Percentiles rank a stretch among this genome's conserved stretches.
phyloP scores from a whole-genome alignment of 192 early-diverging fungal species.

The Entomortierella parvispora region DNA sequence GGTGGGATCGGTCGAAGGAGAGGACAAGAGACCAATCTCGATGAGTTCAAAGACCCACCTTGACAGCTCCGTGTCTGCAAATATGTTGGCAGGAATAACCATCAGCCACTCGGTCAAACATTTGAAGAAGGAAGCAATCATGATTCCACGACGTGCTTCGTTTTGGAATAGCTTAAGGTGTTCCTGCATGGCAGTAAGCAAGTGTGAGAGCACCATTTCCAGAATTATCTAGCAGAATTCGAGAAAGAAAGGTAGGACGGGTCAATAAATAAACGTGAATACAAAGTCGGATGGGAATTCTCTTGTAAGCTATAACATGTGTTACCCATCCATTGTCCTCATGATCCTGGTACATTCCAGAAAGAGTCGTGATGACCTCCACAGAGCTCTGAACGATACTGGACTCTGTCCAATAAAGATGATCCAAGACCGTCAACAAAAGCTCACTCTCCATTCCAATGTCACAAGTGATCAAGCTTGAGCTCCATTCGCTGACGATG shows the following conservation, averaged over 20 bases:
- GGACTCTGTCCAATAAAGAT: constrained; percentile 69
- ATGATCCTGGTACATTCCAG: constrained; percentile 63
- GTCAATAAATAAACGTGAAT: neutral
- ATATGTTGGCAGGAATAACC: constrained; percentile 65
- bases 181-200: constrained; percentile 75
- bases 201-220: constrained; percentile 69
- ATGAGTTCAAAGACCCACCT: constrained; percentile 77
- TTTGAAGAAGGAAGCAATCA: constrained; percentile 73
- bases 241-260: neutral
- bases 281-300: neutral
- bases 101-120: constrained; percentile 85
- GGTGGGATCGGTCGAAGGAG: constrained; percentile 23
- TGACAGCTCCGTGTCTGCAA: constrained; percentile 71
- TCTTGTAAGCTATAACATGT: neutral
- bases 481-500: constrained; percentile 48
- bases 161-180: constrained; percentile 63
- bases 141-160: constrained; percentile 51
- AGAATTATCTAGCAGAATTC: constrained; percentile 52
- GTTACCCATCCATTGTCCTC: constrained; percentile 68
- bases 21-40: constrained; percentile 59
- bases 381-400: constrained; percentile 69
- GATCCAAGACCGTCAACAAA: constrained; percentile 70
- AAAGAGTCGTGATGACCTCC: constrained; percentile 71
- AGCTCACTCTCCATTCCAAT: constrained; percentile 64
- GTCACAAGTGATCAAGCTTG: constrained; percentile 46